These are phyloP conservation scores for Kwoniella dejecticola DNA, from an alignment of 768 basidiomycete genomes.

Conservation along the genomic window DNA sequence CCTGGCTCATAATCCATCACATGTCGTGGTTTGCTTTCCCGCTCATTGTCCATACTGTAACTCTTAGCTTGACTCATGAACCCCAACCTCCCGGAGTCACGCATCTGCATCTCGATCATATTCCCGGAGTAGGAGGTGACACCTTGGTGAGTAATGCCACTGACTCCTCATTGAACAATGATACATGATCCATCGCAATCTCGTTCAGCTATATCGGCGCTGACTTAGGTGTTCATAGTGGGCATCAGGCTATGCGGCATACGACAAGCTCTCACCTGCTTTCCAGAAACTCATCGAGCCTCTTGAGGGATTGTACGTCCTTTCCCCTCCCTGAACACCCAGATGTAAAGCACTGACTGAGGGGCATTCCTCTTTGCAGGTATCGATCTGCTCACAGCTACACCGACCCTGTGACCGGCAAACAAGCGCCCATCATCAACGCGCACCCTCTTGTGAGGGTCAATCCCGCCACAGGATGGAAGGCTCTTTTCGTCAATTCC, in stretches of 20 bases:
- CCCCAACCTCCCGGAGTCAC: slow-evolving; percentile 24
- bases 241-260: slow-evolving; percentile 32
- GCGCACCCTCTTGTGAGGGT: slow-evolving; percentile 12
- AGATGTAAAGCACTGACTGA: neutral
- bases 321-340: too few relatives aligned
- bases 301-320: slow-evolving; percentile 23
- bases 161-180: too few relatives aligned
- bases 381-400: slow-evolving; percentile 38
- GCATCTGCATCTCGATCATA: slow-evolving; percentile 25
- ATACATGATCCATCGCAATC: too few relatives aligned
- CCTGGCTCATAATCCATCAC: too few relatives aligned
- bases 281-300: slow-evolving; percentile 41
- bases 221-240: slow-evolving; percentile 13
- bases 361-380: neutral
- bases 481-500: slow-evolving; percentile 38
- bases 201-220: too few relatives aligned
- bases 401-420: slow-evolving; percentile 26
- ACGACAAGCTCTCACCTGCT: slow-evolving; percentile 38
- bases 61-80: slow-evolving; percentile 22
- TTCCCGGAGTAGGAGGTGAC: slow-evolving; percentile 20
- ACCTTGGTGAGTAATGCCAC: slow-evolving; percentile 3
- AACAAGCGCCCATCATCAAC: slow-evolving; percentile 17
- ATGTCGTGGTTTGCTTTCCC: too few relatives aligned
- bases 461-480: slow-evolving; percentile 39
- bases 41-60: too few relatives aligned